These are phyloP conservation scores for Fusarium sp. DNA, from an alignment of 2,329 filamentous ascomycete genomes.

Conservation along the genomic window DNA sequence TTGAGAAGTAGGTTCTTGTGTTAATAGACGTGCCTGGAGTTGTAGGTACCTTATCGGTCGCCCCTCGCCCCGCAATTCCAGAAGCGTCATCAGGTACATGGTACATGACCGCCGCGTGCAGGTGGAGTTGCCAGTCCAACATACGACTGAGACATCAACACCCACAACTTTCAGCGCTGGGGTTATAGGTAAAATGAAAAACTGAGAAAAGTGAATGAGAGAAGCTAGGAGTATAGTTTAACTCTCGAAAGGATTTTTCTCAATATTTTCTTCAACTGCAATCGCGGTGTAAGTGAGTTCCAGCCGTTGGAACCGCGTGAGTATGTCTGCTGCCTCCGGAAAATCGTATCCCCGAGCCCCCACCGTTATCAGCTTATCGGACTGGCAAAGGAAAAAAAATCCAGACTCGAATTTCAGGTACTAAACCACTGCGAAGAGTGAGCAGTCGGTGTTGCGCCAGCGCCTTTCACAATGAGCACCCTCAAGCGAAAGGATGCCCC, in stretches of 20 bases:
- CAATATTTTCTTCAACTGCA: background rate
- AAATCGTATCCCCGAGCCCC: background rate
- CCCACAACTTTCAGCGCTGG: background rate
- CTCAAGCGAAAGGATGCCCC: conserved; percentile 71
- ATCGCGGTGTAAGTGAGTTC: background rate
- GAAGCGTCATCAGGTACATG: background rate
- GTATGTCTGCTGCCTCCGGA: background rate
- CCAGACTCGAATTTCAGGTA: conserved; percentile 35
- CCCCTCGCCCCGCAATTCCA: conserved; percentile 14
- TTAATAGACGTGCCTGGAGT: conserved; percentile 36
- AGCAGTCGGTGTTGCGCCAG: conserved; percentile 44
- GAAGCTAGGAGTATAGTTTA: background rate
- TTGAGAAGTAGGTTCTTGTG: conserved; percentile 30
- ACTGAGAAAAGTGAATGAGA: background rate
- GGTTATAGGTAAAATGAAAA: background rate
- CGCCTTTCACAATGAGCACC: conserved; percentile 61
- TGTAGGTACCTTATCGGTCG: conserved; percentile 7
- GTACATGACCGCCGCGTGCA: background rate
- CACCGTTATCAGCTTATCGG: conserved; percentile 26
- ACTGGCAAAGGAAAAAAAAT: conserved; percentile 50
- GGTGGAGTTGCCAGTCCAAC: background rate
- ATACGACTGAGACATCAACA: background rate
- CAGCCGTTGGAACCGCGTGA: background rate
- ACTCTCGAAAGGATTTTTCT: background rate
- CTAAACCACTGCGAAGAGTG: conserved; percentile 37